Conservation (phyloP, 2,329 filamentous ascomycete genomes). For the Microsporum canis region DNA sequence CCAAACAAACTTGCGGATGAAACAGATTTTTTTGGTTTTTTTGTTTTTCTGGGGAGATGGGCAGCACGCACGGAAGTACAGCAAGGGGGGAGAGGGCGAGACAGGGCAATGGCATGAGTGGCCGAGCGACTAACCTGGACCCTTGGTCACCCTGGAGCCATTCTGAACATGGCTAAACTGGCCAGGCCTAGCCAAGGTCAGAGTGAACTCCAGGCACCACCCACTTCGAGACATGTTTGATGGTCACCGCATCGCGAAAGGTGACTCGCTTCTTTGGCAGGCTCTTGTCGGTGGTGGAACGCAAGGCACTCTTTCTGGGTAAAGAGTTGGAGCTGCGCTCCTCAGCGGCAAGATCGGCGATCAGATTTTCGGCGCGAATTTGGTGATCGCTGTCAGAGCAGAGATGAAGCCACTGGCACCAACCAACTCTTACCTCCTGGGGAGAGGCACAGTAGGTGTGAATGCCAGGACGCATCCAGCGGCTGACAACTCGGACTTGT, state of each 20-base stretch:
- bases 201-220: slow-evolving; percentile 16
- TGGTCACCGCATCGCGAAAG: slow-evolving; percentile 14
- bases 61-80: neutral
- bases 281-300: slow-evolving; percentile 1
- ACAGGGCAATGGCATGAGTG: too few relatives aligned
- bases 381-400: neutral
- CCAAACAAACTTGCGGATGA: neutral
- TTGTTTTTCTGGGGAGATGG: neutral
- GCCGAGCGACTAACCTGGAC: neutral
- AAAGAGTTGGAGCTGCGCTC: slow-evolving; percentile 7
- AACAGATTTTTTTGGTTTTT: neutral
- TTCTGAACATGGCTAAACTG: neutral
- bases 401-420: neutral
- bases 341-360: slow-evolving; percentile 3
- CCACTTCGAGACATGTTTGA: slow-evolving; percentile 19
- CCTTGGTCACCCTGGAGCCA: neutral
- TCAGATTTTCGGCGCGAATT: neutral
- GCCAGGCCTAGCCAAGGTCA: neutral
- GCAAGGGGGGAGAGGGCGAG: neutral
- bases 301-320: slow-evolving; percentile 10
- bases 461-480: neutral
- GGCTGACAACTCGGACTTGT: neutral
- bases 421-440: neutral
- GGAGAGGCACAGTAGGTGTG: neutral
- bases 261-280: slow-evolving; percentile 11